A percentile compares a stretch with the other conserved stretches of the same genome.
Conservation (phyloP, 768 basidiomycete species). For the Amanita muscaria region DNA sequence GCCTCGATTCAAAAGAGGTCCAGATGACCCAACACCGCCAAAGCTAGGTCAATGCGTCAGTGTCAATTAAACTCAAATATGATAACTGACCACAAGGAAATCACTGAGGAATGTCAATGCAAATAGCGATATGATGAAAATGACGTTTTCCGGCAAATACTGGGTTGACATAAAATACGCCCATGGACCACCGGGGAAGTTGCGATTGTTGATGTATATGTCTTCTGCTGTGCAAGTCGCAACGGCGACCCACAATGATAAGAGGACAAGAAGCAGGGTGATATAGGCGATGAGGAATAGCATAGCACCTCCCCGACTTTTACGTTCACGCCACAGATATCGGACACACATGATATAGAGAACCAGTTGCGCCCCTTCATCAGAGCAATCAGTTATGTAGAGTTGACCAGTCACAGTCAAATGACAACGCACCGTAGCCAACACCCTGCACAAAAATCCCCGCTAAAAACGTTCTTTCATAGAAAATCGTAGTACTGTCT, state of each 20-base stretch:
- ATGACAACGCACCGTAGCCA: neutral
- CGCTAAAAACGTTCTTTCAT: neutral
- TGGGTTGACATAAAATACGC: neutral
- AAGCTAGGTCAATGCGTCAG: too few relatives aligned
- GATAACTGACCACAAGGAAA: neutral
- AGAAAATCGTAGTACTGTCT: too few relatives aligned
- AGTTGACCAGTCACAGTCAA: neutral
- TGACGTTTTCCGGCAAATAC: neutral
- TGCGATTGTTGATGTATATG: neutral
- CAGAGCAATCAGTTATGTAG: too few relatives aligned
- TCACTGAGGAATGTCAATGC: neutral
- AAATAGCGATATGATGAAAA: neutral
- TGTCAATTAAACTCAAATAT: too few relatives aligned
- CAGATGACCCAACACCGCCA: too few relatives aligned
- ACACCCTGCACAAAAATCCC: neutral
- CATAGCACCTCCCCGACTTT: neutral
- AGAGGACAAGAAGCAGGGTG: neutral
- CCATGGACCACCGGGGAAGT: neutral
- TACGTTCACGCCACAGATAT: neutral
- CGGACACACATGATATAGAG: neutral
- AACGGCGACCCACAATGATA: neutral
- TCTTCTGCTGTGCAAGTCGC: neutral
- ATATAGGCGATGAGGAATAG: neutral
- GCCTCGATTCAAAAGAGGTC: slow-evolving; percentile 5
- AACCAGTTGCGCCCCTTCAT: neutral